These are phyloP conservation scores for Whalleya microplaca DNA, from an alignment of 2,329 filamentous ascomycete species.

Conservation along the genomic window DNA sequence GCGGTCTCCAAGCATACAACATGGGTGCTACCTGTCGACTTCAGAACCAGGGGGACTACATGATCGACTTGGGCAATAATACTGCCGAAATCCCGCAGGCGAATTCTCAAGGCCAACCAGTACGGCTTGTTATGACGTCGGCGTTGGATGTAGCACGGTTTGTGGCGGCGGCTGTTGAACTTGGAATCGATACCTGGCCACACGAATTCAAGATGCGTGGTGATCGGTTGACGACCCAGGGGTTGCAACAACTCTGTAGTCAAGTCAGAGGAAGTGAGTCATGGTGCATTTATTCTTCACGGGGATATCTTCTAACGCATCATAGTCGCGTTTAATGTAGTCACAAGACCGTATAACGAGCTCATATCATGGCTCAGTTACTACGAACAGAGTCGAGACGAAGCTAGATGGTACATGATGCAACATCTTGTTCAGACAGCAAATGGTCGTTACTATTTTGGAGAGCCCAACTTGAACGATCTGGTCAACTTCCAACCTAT, in stretches of 20 bases:
- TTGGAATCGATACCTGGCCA: slow-evolving; percentile 66
- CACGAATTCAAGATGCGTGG: slow-evolving; percentile 70
- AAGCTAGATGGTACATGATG: slow-evolving; percentile 55
- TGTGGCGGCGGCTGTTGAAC: slow-evolving; percentile 68
- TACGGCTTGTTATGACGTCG: slow-evolving; percentile 69
- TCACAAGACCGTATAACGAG: slow-evolving; percentile 44
- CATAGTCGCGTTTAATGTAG: slow-evolving; percentile 35
- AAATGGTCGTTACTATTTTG: slow-evolving; percentile 69
- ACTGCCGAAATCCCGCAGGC: slow-evolving; percentile 63
- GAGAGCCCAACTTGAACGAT: slow-evolving; percentile 62
- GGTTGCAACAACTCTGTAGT: slow-evolving; percentile 58
- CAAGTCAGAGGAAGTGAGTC: slow-evolving; percentile 53
- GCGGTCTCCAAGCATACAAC: slow-evolving; percentile 62
- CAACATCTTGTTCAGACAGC: slow-evolving; percentile 69
- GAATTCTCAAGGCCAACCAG: slow-evolving; percentile 52
- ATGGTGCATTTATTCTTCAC: neutral
- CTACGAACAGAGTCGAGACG: slow-evolving; percentile 52
- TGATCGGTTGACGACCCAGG: slow-evolving; percentile 63
- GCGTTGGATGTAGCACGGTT: slow-evolving; percentile 72
- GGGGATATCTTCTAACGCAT: slow-evolving; percentile 14
- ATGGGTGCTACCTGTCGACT: slow-evolving; percentile 63
- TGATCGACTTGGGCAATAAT: slow-evolving; percentile 63
- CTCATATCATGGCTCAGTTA: slow-evolving; percentile 45
- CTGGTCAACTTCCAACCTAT: slow-evolving; percentile 51
- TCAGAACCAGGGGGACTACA: slow-evolving; percentile 63